Evolutionary conservation across 202 grass and related monocot species (phyloP).

Genomic region (Panicum virgatum): DNA sequence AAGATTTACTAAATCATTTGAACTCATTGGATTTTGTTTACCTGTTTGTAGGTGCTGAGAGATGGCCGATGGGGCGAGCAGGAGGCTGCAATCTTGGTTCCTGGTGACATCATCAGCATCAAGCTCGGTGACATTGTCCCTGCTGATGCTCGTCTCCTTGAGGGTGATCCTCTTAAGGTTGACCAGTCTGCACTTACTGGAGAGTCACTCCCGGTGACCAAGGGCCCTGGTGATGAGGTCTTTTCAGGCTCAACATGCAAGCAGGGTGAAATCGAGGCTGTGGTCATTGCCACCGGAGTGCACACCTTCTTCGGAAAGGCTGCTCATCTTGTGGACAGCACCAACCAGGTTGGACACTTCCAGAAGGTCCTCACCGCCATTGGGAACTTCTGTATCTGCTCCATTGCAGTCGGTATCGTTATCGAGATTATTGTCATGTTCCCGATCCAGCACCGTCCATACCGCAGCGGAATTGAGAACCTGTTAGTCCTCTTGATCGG

Average conservation of each 20-base stretch:
- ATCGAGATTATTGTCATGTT: conserved; percentile 99
- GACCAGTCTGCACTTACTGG: conserved; percentile 93
- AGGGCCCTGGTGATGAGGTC: conserved; percentile 87
- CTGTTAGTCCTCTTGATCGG: conserved; percentile 97
- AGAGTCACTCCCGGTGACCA: conserved; percentile 79
- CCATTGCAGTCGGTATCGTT: conserved; percentile 78
- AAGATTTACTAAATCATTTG: neutral
- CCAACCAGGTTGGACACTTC: conserved; percentile 97
- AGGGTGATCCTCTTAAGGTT: conserved; percentile 93
- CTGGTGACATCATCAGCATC: conserved; percentile 92
- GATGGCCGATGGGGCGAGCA: conserved; percentile 89
- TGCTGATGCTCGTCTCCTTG: conserved; percentile 90
- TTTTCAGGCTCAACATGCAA: conserved; percentile 95
- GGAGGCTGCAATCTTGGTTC: conserved; percentile 89
- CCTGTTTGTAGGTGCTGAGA: conserved; percentile 68
- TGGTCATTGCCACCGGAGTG: conserved; percentile 98
- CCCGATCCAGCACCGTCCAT: conserved; percentile 80
- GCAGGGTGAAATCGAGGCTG: conserved; percentile 96
- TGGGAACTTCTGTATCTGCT: conserved; percentile 98
- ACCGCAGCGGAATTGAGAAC: conserved; percentile 86
- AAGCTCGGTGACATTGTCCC: conserved; percentile 98
- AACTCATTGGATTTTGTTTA: neutral
- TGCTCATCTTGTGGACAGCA: conserved; percentile 96
- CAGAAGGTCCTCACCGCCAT: conserved; percentile 93
- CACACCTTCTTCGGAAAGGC: conserved; percentile 99